Evolutionary conservation across 106 monocot species (phyloP), one percentile per base, ranked within the genome.

Genomic region (Chionographis japonica): DNA sequence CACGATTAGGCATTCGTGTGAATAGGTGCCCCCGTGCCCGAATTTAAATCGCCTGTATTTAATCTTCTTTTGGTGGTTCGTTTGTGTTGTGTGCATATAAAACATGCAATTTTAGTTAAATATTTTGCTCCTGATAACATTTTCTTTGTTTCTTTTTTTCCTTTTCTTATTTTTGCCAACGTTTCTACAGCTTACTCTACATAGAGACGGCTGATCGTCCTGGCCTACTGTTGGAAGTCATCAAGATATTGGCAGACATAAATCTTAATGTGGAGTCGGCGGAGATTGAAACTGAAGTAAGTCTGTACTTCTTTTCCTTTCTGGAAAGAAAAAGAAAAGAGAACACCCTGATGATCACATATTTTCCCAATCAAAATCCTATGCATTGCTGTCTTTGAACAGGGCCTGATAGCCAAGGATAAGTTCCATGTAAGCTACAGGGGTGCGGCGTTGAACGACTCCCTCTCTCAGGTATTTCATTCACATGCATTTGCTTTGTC

Each of bases 401-500:
- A 98, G 97, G 97, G 97, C 2, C 53, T 98, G 59, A 77, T 92
- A 38, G 97, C 97, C 11, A 98, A 90, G 76, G 92, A 98, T 69
- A 93, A 80, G 56, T 98, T 98, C 61, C 87, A 98, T 81, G 97
- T 98, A 12, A 98, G 90, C 68, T 98, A 98, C 72, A 64, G 87
- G 70, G 97, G 92, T 60, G 90, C 92, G 16, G 85, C 89, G 62
- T 40, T 98, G 60, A 85, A 79, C 66, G 59, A 56, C 61, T 77
- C 92, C 9, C 55, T 98, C 56, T 85, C 90, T 39, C 89, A 89
- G 97, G 97, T 98, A 68, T 58, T 19, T 14, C 62, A 52, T 66
- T 54, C 37, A 10, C 27, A 0, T 4, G 4, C 38, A 4, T 1
- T 46, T 56, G 43, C 14, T 56, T 2, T 35, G 36, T 20, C 0